Evolutionary conservation across 1,284 basidiomycete species (phyloP).

Genomic region (Trichosporon faecale): DNA sequence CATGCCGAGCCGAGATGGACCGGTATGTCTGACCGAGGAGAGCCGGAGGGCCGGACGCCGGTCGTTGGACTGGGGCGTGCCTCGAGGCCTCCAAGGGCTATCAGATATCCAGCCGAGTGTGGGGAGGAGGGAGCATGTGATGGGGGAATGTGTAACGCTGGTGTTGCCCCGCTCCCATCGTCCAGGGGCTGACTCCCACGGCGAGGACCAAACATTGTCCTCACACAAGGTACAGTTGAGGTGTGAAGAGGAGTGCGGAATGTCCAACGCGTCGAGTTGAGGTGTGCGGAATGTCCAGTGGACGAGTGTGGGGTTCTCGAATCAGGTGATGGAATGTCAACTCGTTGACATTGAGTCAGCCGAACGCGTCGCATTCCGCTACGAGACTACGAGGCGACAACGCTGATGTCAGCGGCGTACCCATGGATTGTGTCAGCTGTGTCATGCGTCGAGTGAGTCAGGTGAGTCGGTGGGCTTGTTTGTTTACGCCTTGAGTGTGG

Average conservation of each 20-base stretch:
- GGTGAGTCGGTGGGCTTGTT: neutral
- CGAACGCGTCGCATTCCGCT: no score
- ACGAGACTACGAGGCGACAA: neutral
- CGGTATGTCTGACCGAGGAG: neutral
- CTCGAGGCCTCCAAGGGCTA: neutral
- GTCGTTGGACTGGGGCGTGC: neutral
- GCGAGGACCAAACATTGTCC: neutral
- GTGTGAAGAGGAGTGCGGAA: no score
- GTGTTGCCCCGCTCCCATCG: no score
- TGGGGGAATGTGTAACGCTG: conserved; percentile 1
- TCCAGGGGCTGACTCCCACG: no score
- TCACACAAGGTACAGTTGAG: no score
- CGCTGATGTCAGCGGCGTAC: neutral
- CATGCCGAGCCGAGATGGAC: neutral
- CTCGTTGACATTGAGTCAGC: neutral
- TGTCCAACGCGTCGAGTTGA: no score
- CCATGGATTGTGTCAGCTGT: neutral
- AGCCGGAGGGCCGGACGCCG: neutral
- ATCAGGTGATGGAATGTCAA: no score
- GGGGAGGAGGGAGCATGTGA: neutral
- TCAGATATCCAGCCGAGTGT: neutral
- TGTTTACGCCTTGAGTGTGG: neutral
- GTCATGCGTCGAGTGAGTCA: neutral
- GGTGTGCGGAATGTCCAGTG: no score
- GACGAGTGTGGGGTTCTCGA: no score